These are phyloP conservation scores for Pleodorina starrii DNA, from an alignment of 139 green algal genomes.

Conservation along the genomic window DNA sequence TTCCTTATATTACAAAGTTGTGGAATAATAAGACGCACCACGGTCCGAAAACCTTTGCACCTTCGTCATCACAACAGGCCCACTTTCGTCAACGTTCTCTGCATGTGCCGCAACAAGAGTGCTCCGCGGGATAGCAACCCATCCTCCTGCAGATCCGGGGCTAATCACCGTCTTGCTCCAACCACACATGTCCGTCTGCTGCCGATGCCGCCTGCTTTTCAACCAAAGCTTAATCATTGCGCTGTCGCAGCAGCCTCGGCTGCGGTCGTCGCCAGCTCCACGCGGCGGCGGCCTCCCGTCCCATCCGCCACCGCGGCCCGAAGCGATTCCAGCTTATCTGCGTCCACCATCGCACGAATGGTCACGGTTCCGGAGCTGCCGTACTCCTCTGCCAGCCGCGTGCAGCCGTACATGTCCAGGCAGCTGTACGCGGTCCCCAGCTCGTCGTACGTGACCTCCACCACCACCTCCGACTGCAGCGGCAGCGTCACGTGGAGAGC, in stretches of 20 bases:
- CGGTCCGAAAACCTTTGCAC: no score
- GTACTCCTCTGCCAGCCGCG: conserved; percentile 33
- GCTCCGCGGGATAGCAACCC: no score
- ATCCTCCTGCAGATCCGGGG: no score
- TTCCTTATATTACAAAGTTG: no score
- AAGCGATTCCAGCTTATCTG: neutral
- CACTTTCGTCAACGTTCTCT: no score
- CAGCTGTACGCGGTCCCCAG: conserved; percentile 15
- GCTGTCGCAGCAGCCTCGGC: neutral
- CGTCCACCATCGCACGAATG: conserved; percentile 25
- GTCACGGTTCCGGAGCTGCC: conserved; percentile 9
- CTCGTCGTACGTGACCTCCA: conserved; percentile 35
- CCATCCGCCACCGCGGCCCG: conserved; percentile 4
- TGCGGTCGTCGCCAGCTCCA: neutral
- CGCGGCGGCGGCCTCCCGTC: conserved; percentile 1
- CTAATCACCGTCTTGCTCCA: no score
- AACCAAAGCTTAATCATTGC: neutral
- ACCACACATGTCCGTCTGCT: no score
- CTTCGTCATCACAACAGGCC: no score
- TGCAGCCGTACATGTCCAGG: neutral
- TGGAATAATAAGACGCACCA: no score
- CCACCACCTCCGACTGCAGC: conserved; percentile 12
- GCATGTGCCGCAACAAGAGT: no score
- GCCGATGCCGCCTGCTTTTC: no score
- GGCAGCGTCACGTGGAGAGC: neutral